These are phyloP conservation scores for Annulohypoxylon maeteangense DNA, from an alignment of 495 filamentous ascomycete genomes.

Conservation along the genomic window DNA sequence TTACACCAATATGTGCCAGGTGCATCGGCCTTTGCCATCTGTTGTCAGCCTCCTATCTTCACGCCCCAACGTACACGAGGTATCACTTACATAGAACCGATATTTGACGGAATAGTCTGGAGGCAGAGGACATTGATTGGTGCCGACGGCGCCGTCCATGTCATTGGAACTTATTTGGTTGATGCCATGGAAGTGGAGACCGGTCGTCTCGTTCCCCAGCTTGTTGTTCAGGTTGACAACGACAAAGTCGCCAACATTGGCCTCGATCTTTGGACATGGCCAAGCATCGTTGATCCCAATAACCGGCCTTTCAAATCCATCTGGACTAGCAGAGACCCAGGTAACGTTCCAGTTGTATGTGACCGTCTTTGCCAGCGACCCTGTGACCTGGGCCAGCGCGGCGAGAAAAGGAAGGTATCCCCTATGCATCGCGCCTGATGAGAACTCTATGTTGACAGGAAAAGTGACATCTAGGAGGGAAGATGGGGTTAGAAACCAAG, in stretches of 20 bases:
- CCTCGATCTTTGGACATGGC: slow-evolving; percentile 76
- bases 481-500: slow-evolving; percentile 6
- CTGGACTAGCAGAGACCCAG: slow-evolving; percentile 77
- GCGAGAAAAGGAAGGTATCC: slow-evolving; percentile 23
- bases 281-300: slow-evolving; percentile 83
- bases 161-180: slow-evolving; percentile 73
- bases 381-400: slow-evolving; percentile 35
- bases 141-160: slow-evolving; percentile 80
- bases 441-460: slow-evolving; percentile 26
- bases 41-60: slow-evolving; percentile 18
- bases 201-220: slow-evolving; percentile 77
- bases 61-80: background rate
- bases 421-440: slow-evolving; percentile 26
- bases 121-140: slow-evolving; percentile 75
- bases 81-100: slow-evolving; percentile 68
- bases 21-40: slow-evolving; percentile 60
- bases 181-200: slow-evolving; percentile 84
- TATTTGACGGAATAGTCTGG: slow-evolving; percentile 72
- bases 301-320: slow-evolving; percentile 71
- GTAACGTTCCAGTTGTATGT: slow-evolving; percentile 70
- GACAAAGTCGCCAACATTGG: slow-evolving; percentile 75
- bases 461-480: slow-evolving; percentile 1
- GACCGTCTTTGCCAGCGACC: slow-evolving; percentile 48
- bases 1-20: slow-evolving; percentile 83
- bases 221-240: slow-evolving; percentile 76